phyloP scores from a whole-genome alignment of 331 rosid genomes.

The Quercus tomentella region DNA sequence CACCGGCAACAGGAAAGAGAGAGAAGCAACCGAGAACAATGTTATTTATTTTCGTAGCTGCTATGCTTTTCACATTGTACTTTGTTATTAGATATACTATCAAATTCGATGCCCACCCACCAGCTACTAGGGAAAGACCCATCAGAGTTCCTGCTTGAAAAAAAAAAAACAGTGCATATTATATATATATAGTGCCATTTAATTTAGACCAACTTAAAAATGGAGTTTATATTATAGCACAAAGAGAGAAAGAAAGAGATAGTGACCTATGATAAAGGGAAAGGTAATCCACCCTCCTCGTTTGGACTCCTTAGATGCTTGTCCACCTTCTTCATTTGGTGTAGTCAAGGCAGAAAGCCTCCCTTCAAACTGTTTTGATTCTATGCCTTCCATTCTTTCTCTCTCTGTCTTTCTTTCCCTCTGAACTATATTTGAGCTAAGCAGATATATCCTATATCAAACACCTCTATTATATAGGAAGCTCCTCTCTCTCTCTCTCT shows the following conservation, averaged over 20 bases:
- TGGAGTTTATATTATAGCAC: background rate
- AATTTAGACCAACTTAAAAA: background rate
- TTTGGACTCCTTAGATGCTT: background rate
- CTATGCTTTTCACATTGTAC: conserved; percentile 20
- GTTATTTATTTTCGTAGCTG: conserved; percentile 26
- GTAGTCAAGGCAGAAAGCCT: background rate
- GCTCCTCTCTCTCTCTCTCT: too few relatives aligned
- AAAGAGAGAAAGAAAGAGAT: background rate
- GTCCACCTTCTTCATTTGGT: background rate
- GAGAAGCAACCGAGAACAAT: conserved; percentile 21
- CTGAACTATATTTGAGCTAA: background rate
- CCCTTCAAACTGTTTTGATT: background rate
- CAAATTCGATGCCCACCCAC: conserved; percentile 26
- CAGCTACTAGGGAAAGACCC: conserved; percentile 22
- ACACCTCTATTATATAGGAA: too few relatives aligned
- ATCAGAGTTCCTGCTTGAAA: conserved; percentile 12
- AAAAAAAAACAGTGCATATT: background rate
- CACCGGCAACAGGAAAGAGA: conserved; percentile 29
- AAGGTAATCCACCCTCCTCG: conserved; percentile 20
- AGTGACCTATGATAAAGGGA: background rate
- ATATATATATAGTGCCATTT: background rate
- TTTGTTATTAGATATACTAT: conserved; percentile 27
- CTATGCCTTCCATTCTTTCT: background rate
- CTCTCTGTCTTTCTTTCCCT: background rate
- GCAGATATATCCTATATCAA: too few relatives aligned